Evolutionary conservation across 2,329 filamentous ascomycete genomes (phyloP).

Genomic region (Fusarium miscanthi): DNA sequence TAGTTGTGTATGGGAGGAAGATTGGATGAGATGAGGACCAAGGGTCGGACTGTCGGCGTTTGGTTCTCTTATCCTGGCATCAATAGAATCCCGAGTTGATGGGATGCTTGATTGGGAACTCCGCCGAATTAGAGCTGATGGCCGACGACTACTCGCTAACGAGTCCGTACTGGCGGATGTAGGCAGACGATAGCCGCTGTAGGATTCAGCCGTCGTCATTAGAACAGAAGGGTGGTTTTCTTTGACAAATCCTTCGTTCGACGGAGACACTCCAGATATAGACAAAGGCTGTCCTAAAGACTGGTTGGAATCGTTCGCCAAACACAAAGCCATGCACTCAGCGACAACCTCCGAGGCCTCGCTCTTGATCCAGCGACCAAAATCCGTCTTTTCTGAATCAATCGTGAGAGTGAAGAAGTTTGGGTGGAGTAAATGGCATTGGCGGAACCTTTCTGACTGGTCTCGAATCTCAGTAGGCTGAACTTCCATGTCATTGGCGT

Average conservation of each 20-base stretch:
- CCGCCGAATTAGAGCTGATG: conserved; percentile 52
- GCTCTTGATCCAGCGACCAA: conserved; percentile 81
- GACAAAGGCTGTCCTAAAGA: conserved; percentile 41
- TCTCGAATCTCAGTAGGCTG: conserved; percentile 82
- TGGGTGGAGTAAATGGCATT: conserved; percentile 80
- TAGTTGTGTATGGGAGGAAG: conserved; percentile 65
- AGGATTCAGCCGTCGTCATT: conserved; percentile 48
- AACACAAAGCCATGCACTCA: conserved; percentile 78
- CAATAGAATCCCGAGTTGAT: conserved; percentile 57
- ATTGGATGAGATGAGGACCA: conserved; percentile 60
- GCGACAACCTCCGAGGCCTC: conserved; percentile 84
- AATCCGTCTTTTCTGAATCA: conserved; percentile 82
- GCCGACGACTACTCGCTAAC: conserved; percentile 52
- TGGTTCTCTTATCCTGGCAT: conserved; percentile 50
- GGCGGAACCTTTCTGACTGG: conserved; percentile 78
- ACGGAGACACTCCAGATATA: conserved; percentile 32
- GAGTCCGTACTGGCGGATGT: conserved; percentile 63
- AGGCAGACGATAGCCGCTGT: conserved; percentile 64
- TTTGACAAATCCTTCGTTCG: conserved; percentile 48
- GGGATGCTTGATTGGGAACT: conserved; percentile 64
- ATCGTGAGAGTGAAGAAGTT: conserved; percentile 85
- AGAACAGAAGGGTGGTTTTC: conserved; percentile 54
- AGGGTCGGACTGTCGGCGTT: conserved; percentile 72
- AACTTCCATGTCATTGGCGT: conserved; percentile 79
- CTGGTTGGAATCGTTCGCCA: conserved; percentile 44